These are phyloP conservation scores for Syzygium syzygioides DNA, from an alignment of 441 rosid species.

Conservation along the genomic window DNA sequence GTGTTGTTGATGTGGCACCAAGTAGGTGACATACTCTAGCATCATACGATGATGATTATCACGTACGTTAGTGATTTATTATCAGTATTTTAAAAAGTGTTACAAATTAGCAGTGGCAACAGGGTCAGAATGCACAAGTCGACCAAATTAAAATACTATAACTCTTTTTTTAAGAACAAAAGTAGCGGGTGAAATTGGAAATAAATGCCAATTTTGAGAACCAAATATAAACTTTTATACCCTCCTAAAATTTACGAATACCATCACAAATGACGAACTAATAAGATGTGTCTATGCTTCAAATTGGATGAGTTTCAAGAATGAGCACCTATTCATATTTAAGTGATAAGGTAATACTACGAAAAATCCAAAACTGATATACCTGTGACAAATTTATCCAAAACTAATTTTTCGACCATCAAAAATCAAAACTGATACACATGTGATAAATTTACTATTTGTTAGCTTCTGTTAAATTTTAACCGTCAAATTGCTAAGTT, in stretches of 20 bases:
- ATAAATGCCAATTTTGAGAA: neutral
- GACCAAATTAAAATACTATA: neutral
- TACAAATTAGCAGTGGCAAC: neutral
- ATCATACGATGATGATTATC: accelerated
- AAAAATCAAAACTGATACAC: too few species aligned
- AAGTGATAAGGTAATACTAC: neutral
- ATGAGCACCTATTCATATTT: neutral
- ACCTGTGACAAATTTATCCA: too few species aligned
- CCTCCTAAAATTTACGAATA: neutral
- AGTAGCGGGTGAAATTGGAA: neutral
- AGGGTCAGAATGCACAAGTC: neutral
- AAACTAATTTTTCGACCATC: too few species aligned
- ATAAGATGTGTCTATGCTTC: accelerated
- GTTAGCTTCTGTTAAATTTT: too few species aligned
- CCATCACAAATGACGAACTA: neutral
- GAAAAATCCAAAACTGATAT: too few species aligned
- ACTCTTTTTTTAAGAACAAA: accelerated
- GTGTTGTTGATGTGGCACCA: neutral
- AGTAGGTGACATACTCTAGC: neutral
- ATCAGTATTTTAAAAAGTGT: neutral
- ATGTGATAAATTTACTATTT: too few species aligned
- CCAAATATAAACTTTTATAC: neutral
- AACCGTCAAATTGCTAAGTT: too few species aligned
- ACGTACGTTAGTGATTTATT: neutral
- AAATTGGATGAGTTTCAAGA: neutral